Evolutionary conservation across 129 eudicot species (phyloP).

Genomic region (Calendula officinalis): DNA sequence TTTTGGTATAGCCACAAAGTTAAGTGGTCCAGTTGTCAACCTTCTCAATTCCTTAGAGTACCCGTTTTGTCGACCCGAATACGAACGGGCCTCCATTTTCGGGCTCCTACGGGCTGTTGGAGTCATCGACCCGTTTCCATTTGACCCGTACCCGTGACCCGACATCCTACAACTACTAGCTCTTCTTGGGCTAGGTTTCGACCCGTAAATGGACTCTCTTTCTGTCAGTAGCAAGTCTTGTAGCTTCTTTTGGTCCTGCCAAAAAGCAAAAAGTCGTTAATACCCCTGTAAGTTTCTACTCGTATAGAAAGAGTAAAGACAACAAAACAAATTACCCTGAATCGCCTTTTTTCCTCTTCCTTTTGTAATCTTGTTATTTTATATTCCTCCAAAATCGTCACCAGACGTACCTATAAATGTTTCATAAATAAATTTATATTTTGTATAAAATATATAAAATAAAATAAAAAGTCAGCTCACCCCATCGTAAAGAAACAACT

Average conservation of each 20-base stretch:
- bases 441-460: slow-evolving; percentile 3
- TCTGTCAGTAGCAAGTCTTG: slow-evolving; percentile 71
- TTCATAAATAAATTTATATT: too few relatives aligned
- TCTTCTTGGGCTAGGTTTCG: slow-evolving; percentile 89
- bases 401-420: slow-evolving; percentile 61
- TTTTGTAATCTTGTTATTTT: slow-evolving; percentile 68
- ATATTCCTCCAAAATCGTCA: slow-evolving; percentile 81
- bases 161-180: slow-evolving; percentile 67
- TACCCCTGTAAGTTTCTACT: not conserved
- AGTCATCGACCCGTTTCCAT: slow-evolving; percentile 71
- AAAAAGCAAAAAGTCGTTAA: slow-evolving; percentile 10
- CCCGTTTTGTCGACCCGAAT: slow-evolving; percentile 70
- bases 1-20: slow-evolving; percentile 69
- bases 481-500: slow-evolving; percentile 77
- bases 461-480: slow-evolving; percentile 44
- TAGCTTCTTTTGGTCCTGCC: slow-evolving; percentile 83
- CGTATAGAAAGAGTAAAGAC: not conserved
- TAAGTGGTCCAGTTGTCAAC: slow-evolving; percentile 64
- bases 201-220: slow-evolving; percentile 77
- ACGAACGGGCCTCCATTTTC: slow-evolving; percentile 46
- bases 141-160: slow-evolving; percentile 49
- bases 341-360: slow-evolving; percentile 78
- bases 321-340: slow-evolving; percentile 44
- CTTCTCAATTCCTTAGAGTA: slow-evolving; percentile 80
- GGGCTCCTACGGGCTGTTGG: slow-evolving; percentile 75